Percentiles rank a stretch among this genome's conserved stretches.
Evolutionary conservation across 2,329 filamentous ascomycete genomes (phyloP).

Genomic region (Alternaria atra): DNA sequence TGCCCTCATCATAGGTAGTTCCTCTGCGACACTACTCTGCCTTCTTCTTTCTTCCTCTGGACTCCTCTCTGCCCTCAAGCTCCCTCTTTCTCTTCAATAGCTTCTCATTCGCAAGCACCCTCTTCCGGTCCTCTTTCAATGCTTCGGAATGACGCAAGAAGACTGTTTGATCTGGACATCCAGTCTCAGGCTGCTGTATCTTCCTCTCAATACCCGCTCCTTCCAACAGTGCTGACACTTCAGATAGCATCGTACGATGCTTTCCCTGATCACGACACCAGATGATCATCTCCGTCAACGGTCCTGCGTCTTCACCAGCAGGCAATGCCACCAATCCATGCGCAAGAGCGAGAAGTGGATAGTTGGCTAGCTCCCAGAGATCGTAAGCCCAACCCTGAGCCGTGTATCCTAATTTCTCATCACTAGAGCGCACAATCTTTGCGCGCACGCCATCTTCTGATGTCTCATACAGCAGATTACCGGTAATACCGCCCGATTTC

Average conservation of each 20-base stretch:
- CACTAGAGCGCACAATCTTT: not conserved
- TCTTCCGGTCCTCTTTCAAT: constrained; percentile 20
- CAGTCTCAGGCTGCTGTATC: constrained; percentile 15
- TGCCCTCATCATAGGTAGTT: not conserved
- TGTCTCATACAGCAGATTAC: too few species aligned
- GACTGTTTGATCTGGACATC: constrained; percentile 23
- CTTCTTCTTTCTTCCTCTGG: constrained; percentile 13
- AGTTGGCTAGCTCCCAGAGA: constrained; percentile 20
- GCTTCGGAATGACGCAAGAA: not conserved
- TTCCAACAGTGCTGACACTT: constrained; percentile 12
- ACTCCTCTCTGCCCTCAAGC: not conserved
- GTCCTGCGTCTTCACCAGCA: constrained; percentile 25
- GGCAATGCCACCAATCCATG: constrained; percentile 24
- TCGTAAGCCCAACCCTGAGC: constrained; percentile 23
- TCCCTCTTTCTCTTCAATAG: constrained; percentile 4
- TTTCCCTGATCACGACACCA: constrained; percentile 17
- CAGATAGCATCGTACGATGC: constrained; percentile 15
- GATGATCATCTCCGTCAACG: constrained; percentile 23
- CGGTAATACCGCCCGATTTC: not conserved
- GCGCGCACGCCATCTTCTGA: not conserved
- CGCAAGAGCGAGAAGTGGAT: constrained; percentile 28
- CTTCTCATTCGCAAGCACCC: not conserved
- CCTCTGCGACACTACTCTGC: not conserved
- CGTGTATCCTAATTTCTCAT: constrained; percentile 11
- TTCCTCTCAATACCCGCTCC: constrained; percentile 13